Percentiles rank a stretch among this genome's conserved stretches.
phyloP scores from a whole-genome alignment of 2,329 filamentous ascomycete species.

The Teratosphaeria gauchensis region DNA sequence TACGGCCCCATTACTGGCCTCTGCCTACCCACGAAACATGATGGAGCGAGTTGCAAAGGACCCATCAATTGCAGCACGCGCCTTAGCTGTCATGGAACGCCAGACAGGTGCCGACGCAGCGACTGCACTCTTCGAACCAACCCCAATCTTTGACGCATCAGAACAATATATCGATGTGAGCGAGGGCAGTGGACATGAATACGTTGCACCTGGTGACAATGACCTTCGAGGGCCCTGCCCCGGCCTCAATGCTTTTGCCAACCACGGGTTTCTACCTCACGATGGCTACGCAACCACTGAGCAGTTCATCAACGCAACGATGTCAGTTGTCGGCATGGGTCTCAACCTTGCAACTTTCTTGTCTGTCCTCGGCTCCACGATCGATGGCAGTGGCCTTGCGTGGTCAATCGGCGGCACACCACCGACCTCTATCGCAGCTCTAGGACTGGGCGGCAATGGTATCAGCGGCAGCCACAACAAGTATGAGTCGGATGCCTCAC shows the following conservation, averaged over 20 bases:
- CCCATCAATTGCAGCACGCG: constrained; percentile 4
- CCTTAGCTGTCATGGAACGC: constrained; percentile 2
- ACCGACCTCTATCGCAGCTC: constrained; percentile 1
- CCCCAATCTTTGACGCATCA: constrained; percentile 19
- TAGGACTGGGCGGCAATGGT: constrained; percentile 10
- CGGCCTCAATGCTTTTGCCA: constrained; percentile 33
- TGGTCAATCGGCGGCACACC: constrained; percentile 25
- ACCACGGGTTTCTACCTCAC: constrained; percentile 22
- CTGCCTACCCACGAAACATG: constrained; percentile 4
- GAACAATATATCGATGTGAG: constrained; percentile 20
- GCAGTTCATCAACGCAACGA: constrained; percentile 21
- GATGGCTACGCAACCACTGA: constrained; percentile 23
- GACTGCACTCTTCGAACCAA: constrained; percentile 12
- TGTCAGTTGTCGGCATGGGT: constrained; percentile 26
- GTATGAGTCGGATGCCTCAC: constrained; percentile 28
- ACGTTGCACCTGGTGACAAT: constrained; percentile 12
- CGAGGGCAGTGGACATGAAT: constrained; percentile 4
- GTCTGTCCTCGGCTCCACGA: constrained; percentile 21
- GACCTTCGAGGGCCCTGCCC: constrained; percentile 28
- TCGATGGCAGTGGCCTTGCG: constrained; percentile 21
- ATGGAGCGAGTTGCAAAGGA: constrained; percentile 1
- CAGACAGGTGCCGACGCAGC: constrained; percentile 13
- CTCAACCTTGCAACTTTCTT: constrained; percentile 23
- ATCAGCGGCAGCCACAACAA: constrained; percentile 5
- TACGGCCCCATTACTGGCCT: neutral